Evolutionary conservation across 139 green algal genomes (phyloP), one percentile per base, ranked within the genome.

Genomic region (Coccomyxa sp.): DNA sequence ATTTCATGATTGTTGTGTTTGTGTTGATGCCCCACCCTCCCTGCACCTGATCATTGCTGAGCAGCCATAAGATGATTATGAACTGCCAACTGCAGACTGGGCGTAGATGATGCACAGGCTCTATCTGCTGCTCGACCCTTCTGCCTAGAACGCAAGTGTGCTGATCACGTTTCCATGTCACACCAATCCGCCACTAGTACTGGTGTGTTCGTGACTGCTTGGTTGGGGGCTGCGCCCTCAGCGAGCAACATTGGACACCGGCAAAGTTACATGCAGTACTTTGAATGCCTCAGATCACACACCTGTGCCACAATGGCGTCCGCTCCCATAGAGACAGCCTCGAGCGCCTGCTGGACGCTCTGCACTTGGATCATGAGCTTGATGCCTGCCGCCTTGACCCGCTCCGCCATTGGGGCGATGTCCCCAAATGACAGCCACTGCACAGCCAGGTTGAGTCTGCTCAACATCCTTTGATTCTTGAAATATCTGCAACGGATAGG

Each of bases 351-450:
- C 76, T 80, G 30, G 14, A 80, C 16, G 14, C 30, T 60, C 76
- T 80, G 76, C 0, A 80, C 76, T 32, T 60, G 28, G 31, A 25
- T 16, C 30, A 80, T 59, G 30, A 80, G 28, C 30, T 21, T 21
- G 76, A 80, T 80, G 1, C 76, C 76, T 27, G 76, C 76, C 4
- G 28, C 76, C 76, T 80, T 80, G 76, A 80, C 31, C 23, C 14
- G 28, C 76, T 59, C 30, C 14, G 16, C 31, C 76, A 59, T 30
- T 16, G 13, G 16, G 13, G 27, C 23, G 17, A 60, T 60, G 76
- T 59, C 31, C 14, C 76, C 76, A 80, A 80, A 80, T 16, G 76
- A 60, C 4, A 58, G 17, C 30, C 76, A 59, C 76, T 58, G 30
- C 23, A 28, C 7, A 51, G 3, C 3, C 38, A 3, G 3, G 38